Conservation (phyloP, 805 yeast genomes). For the Kuraishia floccosa region DNA sequence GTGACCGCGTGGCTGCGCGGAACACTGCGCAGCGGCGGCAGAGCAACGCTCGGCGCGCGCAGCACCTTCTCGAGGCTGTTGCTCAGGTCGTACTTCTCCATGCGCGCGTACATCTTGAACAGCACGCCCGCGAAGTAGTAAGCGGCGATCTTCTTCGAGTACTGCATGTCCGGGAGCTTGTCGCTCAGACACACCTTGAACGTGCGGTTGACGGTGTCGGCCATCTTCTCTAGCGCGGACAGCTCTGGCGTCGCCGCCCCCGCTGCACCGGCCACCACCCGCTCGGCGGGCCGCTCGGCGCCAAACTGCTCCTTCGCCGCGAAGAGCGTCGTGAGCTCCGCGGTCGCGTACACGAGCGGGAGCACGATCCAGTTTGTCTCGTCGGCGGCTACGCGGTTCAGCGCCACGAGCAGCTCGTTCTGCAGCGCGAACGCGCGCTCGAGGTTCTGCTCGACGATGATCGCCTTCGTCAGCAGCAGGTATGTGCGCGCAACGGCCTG, state of each 20-base stretch:
- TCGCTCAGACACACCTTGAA: constrained; percentile 75
- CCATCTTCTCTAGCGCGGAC: constrained; percentile 15
- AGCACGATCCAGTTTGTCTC: constrained; percentile 42
- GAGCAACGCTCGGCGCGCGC: constrained; percentile 29
- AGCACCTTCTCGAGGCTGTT: constrained; percentile 65
- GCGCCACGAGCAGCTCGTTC: constrained; percentile 25
- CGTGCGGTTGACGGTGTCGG: constrained; percentile 44
- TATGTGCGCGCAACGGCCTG: constrained; percentile 17
- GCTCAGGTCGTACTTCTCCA: constrained; percentile 62
- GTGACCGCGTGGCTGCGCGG: constrained; percentile 45
- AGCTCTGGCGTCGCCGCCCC: too few species aligned
- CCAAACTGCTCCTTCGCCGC: background rate
- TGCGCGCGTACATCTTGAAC: constrained; percentile 55
- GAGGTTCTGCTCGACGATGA: constrained; percentile 20
- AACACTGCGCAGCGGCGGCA: constrained; percentile 35
- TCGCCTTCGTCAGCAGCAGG: constrained; percentile 22
- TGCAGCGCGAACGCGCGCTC: constrained; percentile 19
- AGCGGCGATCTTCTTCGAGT: constrained; percentile 50
- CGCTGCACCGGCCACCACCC: too few species aligned
- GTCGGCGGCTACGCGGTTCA: constrained; percentile 42
- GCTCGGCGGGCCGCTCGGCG: too few species aligned
- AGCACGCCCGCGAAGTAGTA: constrained; percentile 63
- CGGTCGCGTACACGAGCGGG: constrained; percentile 23
- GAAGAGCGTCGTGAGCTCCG: background rate
- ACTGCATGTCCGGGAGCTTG: constrained; percentile 37